Percentiles rank a stretch among this genome's conserved stretches.
These are phyloP conservation scores for Chimonanthus praecox DNA, from an alignment of 164 flowering plant species.

Conservation along the genomic window DNA sequence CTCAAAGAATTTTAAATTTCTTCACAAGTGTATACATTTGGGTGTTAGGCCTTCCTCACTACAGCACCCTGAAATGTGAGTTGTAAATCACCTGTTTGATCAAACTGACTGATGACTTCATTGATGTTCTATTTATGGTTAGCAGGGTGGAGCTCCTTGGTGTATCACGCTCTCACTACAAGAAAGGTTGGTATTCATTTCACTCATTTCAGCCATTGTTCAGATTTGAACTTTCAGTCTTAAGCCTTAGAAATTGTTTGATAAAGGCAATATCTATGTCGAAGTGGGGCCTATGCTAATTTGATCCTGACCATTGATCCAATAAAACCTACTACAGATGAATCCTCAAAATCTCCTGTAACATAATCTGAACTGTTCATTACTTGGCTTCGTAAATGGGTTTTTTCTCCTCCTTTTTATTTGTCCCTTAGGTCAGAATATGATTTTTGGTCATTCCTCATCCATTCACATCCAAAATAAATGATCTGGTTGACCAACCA, in stretches of 20 bases:
- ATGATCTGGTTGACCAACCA: not conserved
- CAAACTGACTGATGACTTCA: not conserved
- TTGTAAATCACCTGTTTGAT: conserved; percentile 11
- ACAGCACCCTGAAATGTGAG: conserved; percentile 59
- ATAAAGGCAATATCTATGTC: not conserved
- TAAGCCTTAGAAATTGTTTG: not conserved
- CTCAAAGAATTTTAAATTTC: conserved; percentile 25
- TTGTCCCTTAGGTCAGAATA: not conserved
- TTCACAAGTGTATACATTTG: conserved; percentile 38
- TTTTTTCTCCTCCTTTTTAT: not conserved
- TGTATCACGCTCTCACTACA: conserved; percentile 47
- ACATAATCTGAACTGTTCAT: too few relatives aligned
- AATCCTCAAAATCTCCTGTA: not conserved
- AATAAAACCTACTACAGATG: not conserved
- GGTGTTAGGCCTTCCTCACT: conserved; percentile 79
- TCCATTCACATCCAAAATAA: not conserved
- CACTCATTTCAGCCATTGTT: not conserved
- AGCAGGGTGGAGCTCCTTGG: conserved; percentile 53
- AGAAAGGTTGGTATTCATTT: conserved; percentile 43
- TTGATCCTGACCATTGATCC: not conserved
- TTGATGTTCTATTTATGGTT: conserved; percentile 3
- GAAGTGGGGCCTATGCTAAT: not conserved
- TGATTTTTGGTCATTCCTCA: not conserved
- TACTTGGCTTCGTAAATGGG: not conserved
- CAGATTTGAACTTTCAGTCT: not conserved